Evolutionary conservation across 805 yeast genomes (phyloP).

Genomic region (Ogataea nitratoaversa): DNA sequence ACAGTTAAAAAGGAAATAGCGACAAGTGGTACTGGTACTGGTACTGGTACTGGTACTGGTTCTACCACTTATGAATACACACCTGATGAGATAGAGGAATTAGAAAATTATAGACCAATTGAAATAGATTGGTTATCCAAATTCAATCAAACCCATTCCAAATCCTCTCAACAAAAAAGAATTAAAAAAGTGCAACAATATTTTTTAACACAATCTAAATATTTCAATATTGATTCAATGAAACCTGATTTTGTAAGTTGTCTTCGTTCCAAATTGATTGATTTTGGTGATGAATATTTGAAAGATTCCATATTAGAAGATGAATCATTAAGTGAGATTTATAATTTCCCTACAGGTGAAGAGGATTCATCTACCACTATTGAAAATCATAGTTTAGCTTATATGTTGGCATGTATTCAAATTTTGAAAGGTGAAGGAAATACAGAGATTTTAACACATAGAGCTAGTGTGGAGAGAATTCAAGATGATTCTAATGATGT

Average conservation of each 20-base stretch:
- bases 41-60: not conserved
- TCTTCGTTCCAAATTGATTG: slow-evolving; percentile 7
- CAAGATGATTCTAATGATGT: slow-evolving; percentile 8
- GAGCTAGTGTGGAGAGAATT: slow-evolving; percentile 7
- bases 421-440: slow-evolving; percentile 13
- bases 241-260: slow-evolving; percentile 17
- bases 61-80: not conserved
- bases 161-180: slow-evolving; percentile 2
- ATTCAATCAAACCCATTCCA: slow-evolving; percentile 2
- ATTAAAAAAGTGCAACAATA: slow-evolving; percentile 11
- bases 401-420: slow-evolving; percentile 16
- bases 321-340: slow-evolving; percentile 8
- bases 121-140: slow-evolving; percentile 11
- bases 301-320: slow-evolving; percentile 14
- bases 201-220: slow-evolving; percentile 12
- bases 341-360: slow-evolving; percentile 4
- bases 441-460: slow-evolving; percentile 9
- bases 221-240: slow-evolving; percentile 11
- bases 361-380: not conserved
- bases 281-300: slow-evolving; percentile 21
- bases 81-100: not conserved
- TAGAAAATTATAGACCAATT: not conserved
- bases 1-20: not conserved
- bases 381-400: slow-evolving; percentile 10
- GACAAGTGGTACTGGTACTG: not conserved